Conservation (phyloP, 208 protist species). For the Wallacemonas sp. region DNA sequence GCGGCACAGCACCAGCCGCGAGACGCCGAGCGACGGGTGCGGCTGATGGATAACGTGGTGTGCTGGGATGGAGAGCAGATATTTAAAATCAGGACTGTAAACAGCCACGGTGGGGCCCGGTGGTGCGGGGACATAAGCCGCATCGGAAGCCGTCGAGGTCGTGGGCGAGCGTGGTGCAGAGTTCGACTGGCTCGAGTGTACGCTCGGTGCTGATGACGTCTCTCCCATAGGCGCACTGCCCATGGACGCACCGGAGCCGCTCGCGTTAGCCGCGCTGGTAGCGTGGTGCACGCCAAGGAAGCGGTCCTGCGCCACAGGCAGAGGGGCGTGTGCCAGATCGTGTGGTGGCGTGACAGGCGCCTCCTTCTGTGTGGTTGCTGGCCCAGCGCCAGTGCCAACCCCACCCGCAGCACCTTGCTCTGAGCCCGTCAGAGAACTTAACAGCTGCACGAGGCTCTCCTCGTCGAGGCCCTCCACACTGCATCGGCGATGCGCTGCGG, state of each 20-base stretch:
- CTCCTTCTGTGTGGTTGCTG: no score
- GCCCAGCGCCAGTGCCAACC: no score
- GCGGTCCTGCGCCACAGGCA: background rate
- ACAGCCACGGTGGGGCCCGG: slow-evolving; percentile 25
- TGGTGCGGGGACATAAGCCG: background rate
- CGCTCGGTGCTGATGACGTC: no score
- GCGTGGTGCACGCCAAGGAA: background rate
- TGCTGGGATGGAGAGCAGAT: slow-evolving; percentile 41
- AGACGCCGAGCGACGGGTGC: slow-evolving; percentile 37
- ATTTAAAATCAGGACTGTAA: slow-evolving; percentile 67
- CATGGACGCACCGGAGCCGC: no score
- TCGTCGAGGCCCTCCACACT: background rate
- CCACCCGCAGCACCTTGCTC: no score
- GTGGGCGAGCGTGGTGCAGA: background rate
- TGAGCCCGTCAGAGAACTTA: background rate
- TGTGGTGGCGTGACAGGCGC: background rate
- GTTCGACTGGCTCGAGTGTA: no score
- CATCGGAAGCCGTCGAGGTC: background rate
- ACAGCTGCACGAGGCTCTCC: background rate
- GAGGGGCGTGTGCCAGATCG: background rate
- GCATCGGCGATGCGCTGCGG: background rate
- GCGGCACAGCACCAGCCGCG: slow-evolving; percentile 76
- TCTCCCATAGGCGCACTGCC: no score
- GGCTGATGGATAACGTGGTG: slow-evolving; percentile 45
- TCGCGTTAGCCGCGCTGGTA: background rate